Percentiles rank a stretch among this genome's conserved stretches.
Conservation (phyloP, 352 stramenopile species). For the Lagenidium sp. region DNA sequence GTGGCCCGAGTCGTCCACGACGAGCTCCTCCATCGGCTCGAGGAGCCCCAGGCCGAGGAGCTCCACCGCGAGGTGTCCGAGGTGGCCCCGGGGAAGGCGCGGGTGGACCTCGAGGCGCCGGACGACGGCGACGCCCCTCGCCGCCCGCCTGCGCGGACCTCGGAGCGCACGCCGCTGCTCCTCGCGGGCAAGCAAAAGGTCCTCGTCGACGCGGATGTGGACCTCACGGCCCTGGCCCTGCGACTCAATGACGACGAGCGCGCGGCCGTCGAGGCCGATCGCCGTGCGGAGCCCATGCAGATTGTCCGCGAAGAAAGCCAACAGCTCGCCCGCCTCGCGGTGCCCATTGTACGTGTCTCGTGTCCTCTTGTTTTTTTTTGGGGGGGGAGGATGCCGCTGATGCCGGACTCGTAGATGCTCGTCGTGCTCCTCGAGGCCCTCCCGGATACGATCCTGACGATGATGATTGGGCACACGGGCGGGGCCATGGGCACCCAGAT, state of each 20-base stretch:
- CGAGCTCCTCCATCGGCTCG: slow-evolving; percentile 35
- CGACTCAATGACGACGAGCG: slow-evolving; percentile 30
- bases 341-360: slow-evolving; percentile 20
- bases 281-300: slow-evolving; percentile 15
- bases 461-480: slow-evolving; percentile 43
- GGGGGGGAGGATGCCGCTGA: too few species aligned
- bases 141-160: not conserved
- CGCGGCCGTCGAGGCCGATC: slow-evolving; percentile 13
- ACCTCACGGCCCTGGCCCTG: slow-evolving; percentile 12
- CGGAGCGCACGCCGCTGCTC: slow-evolving; percentile 18
- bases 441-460: slow-evolving; percentile 24
- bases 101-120: not conserved
- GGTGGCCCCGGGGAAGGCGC: not conserved
- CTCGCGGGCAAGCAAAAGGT: slow-evolving; percentile 2
- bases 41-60: slow-evolving; percentile 29
- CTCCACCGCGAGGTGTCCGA: slow-evolving; percentile 1
- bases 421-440: slow-evolving; percentile 33
- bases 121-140: not conserved
- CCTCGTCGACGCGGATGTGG: slow-evolving; percentile 15
- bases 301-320: slow-evolving; percentile 28
- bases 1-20: slow-evolving; percentile 36
- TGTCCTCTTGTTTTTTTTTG: too few species aligned
- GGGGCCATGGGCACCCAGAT: slow-evolving; percentile 25
- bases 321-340: slow-evolving; percentile 17
- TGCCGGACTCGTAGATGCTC: slow-evolving; percentile 19